Conservation (phyloP, 371 early-diverging fungal species). For the Saksenaea vasiformis region DNA sequence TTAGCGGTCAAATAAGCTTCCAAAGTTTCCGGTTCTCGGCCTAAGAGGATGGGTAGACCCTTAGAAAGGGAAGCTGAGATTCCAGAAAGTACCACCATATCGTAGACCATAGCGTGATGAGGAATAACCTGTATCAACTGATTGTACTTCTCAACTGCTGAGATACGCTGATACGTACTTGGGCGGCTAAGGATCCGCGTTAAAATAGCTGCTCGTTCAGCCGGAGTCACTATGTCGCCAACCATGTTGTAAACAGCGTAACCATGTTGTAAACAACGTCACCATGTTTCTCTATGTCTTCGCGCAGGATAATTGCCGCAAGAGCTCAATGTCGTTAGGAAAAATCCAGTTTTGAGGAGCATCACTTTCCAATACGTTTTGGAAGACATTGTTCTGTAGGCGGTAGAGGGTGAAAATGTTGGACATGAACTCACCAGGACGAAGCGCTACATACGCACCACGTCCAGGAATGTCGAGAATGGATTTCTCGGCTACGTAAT, state of each 20-base stretch:
- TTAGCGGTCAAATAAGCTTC: constrained; percentile 3
- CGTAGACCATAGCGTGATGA: background rate
- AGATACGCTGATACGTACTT: constrained; percentile 10
- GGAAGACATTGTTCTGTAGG: background rate
- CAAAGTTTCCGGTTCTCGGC: constrained; percentile 10
- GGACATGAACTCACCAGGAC: constrained; percentile 18
- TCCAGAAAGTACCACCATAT: background rate
- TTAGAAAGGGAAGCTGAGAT: background rate
- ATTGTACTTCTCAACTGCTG: constrained; percentile 10
- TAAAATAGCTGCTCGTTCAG: constrained; percentile 16
- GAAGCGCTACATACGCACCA: constrained; percentile 13
- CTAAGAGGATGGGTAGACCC: constrained; percentile 4
- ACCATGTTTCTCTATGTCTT: constrained; percentile 20
- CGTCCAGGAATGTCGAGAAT: constrained; percentile 16
- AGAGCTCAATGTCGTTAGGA: constrained; percentile 15
- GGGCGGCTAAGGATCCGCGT: constrained; percentile 6
- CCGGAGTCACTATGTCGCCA: background rate
- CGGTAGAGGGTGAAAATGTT: background rate
- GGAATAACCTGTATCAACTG: background rate
- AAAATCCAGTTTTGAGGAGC: background rate
- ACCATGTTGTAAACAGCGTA: constrained; percentile 13
- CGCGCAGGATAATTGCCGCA: constrained; percentile 12
- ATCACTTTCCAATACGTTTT: background rate
- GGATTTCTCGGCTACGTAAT: constrained; percentile 17
- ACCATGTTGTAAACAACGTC: constrained; percentile 19